Percentiles rank a stretch among this genome's conserved stretches.
Evolutionary conservation across 78 protist species (phyloP).

Genomic region (slime mould (Dictyostelium discoideum)): dicty_2.7 NC_007088.5:6995501-6996000

Average conservation of each 20-base stretch:
- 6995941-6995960: conserved; percentile 1
- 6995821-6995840: conserved; percentile 21
- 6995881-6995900: background rate
- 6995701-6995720: background rate
- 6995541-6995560: background rate
- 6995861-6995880: background rate
- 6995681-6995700: background rate
- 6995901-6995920: conserved; percentile 10
- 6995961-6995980: conserved; percentile 44
- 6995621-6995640: conserved; percentile 13
- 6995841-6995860: conserved; percentile 2
- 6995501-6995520: background rate
- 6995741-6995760: conserved; percentile 6
- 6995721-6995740: conserved; percentile 35
- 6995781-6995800: conserved; percentile 3
- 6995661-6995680: conserved; percentile 8
- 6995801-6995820: background rate
- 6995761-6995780: conserved; percentile 1
- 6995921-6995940: conserved; percentile 50
- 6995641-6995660: conserved; percentile 7
- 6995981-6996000: conserved; percentile 63
- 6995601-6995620: conserved; percentile 45
- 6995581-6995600: background rate
- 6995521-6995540: conserved; percentile 24
- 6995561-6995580: conserved; percentile 26